Base-by-base conservation (phyloP, 352 stramenopile species). In the Pythium guiyangense region DNA sequence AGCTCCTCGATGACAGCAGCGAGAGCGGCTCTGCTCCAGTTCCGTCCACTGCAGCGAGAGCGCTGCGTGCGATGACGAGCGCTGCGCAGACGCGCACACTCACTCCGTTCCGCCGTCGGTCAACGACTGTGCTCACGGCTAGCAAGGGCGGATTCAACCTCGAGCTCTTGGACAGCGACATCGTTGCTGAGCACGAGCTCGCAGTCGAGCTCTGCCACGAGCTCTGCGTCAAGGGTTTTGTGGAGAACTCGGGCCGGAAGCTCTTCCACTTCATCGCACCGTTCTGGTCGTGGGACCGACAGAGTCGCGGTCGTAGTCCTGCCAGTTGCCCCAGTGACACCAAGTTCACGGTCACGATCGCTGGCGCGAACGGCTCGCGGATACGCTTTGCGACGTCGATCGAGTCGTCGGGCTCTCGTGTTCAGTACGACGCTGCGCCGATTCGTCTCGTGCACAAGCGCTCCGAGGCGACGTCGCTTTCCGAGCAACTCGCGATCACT, bases 181-280 rank as follows among this genome's bases (percentile, higher is more conserved):
- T 74, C 14, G 56, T 70, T 10, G 70, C 76, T 2, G 71, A 84
- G 53, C 67, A 86, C 37, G 70, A 86, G 34, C 80, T 93, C 49
- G 66, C 62, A 14, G 71, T 77, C 1, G 77, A 88, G 48, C 66
- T 89, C 44, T 93, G 83, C 46, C 83, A 93, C 46, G 80, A 93
- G 37, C 58, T 93, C 18, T 93, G 83, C 52, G 69, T 82, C n/a
- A 85, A 79, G 45, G 83, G 80, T 0, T 85, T 77, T 45, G 79
- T 79, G 6, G 76, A 88, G 52, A 88, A 88, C 62, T 62, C 69
- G n/a, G 64, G 61, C 5, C 70, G 74, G 14, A 70, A 70, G 31
- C 49, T 86, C 11, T 84, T 88, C 53, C 77, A 84, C 60, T 88
- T 88, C 46, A 83, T 88, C 48, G 72, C 71, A 45, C 77, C 75